Conservation (phyloP, 2,329 filamentous ascomycete species). For the Fonsecaea monophora region DNA sequence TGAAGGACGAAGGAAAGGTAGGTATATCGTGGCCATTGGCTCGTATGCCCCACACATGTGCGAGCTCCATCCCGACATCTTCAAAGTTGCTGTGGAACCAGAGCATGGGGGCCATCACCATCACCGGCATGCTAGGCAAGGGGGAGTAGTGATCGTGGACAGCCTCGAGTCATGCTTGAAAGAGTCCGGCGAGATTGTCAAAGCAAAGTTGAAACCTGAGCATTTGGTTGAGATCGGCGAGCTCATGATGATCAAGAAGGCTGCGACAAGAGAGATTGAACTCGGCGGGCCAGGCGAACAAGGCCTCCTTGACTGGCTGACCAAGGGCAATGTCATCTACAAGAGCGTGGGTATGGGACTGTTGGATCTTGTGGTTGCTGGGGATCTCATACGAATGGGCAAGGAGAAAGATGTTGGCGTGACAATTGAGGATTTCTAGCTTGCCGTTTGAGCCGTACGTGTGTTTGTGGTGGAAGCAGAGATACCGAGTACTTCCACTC, state of each 20-base stretch:
- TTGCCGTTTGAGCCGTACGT: background rate
- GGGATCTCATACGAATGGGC: slow-evolving; percentile 64
- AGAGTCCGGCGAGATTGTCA: slow-evolving; percentile 86
- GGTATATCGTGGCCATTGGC: slow-evolving; percentile 54
- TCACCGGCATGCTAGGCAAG: slow-evolving; percentile 61
- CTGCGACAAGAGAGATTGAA: slow-evolving; percentile 49
- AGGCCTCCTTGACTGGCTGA: slow-evolving; percentile 63
- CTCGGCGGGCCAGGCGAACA: slow-evolving; percentile 49
- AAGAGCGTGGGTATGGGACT: slow-evolving; percentile 72
- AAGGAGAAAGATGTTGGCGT: slow-evolving; percentile 63
- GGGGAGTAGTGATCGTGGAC: slow-evolving; percentile 67
- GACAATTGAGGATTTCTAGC: slow-evolving; percentile 52
- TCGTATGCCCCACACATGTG: slow-evolving; percentile 74
- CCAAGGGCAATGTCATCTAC: slow-evolving; percentile 70
- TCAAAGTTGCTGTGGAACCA: slow-evolving; percentile 67
- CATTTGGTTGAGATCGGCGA: slow-evolving; percentile 90
- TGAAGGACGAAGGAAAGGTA: slow-evolving; percentile 53
- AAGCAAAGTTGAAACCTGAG: slow-evolving; percentile 73
- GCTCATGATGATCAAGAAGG: slow-evolving; percentile 69
- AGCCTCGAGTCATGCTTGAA: slow-evolving; percentile 79
- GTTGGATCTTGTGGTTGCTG: slow-evolving; percentile 71
- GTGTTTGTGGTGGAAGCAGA: slow-evolving; percentile 1
- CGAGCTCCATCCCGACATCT: slow-evolving; percentile 78
- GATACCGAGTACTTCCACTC: background rate
- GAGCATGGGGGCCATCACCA: slow-evolving; percentile 43